A percentile compares a stretch with the other conserved stretches of the same genome.
Evolutionary conservation across 192 early-diverging fungal species (phyloP).

Genomic region (Lunasporangiospora selenospora): DNA sequence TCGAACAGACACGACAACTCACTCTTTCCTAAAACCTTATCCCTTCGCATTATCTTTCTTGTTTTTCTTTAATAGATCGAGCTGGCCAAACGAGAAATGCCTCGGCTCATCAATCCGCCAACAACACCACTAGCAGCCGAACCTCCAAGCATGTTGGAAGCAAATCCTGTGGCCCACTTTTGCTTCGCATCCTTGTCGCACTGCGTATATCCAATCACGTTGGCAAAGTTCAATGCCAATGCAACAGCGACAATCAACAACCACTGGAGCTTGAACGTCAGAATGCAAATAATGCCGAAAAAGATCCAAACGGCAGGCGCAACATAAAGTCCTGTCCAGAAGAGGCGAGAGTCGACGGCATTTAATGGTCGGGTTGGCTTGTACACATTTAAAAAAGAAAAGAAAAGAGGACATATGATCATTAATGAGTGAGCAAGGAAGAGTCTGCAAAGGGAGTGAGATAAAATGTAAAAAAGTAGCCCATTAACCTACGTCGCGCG

Average conservation of each 20-base stretch:
- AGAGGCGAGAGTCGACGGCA: conserved; percentile 87
- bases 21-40: background rate
- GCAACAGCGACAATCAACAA: conserved; percentile 88
- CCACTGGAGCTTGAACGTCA: conserved; percentile 82
- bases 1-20: too few relatives aligned
- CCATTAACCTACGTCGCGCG: conserved; percentile 69
- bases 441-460: conserved; percentile 2
- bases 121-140: conserved; percentile 40
- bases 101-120: conserved; percentile 44
- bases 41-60: background rate
- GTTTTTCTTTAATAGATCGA: conserved; percentile 28
- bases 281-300: conserved; percentile 79
- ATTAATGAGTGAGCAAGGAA: conserved; percentile 8
- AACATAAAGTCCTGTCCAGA: conserved; percentile 92
- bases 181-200: conserved; percentile 93
- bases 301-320: conserved; percentile 85
- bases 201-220: conserved; percentile 93
- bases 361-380: conserved; percentile 78
- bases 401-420: conserved; percentile 4
- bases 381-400: background rate
- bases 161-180: conserved; percentile 73
- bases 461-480: background rate
- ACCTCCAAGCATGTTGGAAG: conserved; percentile 63
- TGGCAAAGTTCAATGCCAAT: conserved; percentile 85
- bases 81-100: conserved; percentile 42